Base-by-base conservation (phyloP, 2,329 filamentous ascomycete genomes). In the Aspergillus piperis region DNA sequence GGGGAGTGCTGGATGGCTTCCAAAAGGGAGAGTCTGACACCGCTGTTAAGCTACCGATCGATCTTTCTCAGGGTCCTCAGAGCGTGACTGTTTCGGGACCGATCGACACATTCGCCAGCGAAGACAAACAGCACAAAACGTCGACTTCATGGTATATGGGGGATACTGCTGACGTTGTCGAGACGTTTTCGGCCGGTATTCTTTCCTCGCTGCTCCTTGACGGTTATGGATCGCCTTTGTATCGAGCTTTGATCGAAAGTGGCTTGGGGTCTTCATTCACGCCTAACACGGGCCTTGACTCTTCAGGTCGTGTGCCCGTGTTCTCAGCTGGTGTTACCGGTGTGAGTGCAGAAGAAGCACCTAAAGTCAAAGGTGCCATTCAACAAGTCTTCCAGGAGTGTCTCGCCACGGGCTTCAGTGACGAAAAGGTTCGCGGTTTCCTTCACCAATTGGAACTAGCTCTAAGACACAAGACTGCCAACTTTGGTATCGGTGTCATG, bases 381-480 rank as follows among this genome's bases (percentile, higher is more conserved):
- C 85, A 88, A 59, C 85, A 86, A 30, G 91, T 94, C 3, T 82
- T 97, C 57, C 81, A 82, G 25, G 87, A 91, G 49, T 86, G 86
- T 6, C 84, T 87, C 17, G 80, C 87, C 25, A 90, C 88, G 61
- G 94, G 95, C 0, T 96, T 99, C 68, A 92, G 95, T 61, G 84
- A 88, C 69, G 87, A 88, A 68, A 99, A 99, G 77, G 91, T 99
- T 61, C 91, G 96, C 64, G 95, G 95, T 2, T 90, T 96, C 64
- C 83, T 99, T 57, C 95, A 99, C 75, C 94, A 98, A 75, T 80
- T 98, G 3, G 95, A 99, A 73, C 83, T 99, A n/a, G 85, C 88
- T 0, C 80, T 98, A 52, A 97, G 97, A 78, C 92, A 99, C 80
- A 98, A 98, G 82, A 97, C 92, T 0, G 91, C 95, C 57, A 92